Evolutionary conservation across 116 monocot species (phyloP).

Genomic region (Trichopus zeylanicus): DNA sequence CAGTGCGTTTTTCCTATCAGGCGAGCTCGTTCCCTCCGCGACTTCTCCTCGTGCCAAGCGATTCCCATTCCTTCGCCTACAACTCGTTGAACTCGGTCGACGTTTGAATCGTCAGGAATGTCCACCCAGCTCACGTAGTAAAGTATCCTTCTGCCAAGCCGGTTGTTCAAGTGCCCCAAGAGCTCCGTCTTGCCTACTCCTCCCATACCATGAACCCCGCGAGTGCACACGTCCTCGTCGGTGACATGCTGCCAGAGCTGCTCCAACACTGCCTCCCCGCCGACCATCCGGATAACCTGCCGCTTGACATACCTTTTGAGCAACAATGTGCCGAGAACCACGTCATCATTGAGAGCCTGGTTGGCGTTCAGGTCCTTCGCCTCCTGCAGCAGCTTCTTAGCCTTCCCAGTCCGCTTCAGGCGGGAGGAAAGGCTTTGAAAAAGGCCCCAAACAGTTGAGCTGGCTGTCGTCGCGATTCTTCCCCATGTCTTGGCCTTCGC

Average conservation of each 20-base stretch:
- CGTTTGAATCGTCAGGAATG: background rate
- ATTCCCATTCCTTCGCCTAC: constrained; percentile 21
- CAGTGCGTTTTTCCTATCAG: constrained; percentile 9
- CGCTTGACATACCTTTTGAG: constrained; percentile 19
- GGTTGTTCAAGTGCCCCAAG: constrained; percentile 8
- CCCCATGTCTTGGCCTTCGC: background rate
- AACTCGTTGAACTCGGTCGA: constrained; percentile 12
- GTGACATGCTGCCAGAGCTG: constrained; percentile 3
- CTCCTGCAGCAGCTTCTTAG: constrained; percentile 9
- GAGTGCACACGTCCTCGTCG: background rate
- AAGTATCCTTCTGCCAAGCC: constrained; percentile 10
- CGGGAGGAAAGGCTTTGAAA: background rate
- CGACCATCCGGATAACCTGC: constrained; percentile 8
- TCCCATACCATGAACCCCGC: constrained; percentile 10
- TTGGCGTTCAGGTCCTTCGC: constrained; percentile 3
- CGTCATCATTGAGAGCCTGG: constrained; percentile 5
- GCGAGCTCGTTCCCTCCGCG: constrained; percentile 12
- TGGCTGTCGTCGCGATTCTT: background rate
- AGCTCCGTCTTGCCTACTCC: constrained; percentile 13
- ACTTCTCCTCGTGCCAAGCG: background rate
- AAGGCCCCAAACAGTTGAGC: background rate
- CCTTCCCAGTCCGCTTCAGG: constrained; percentile 12
- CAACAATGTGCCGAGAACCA: constrained; percentile 7
- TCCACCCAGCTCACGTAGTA: constrained; percentile 8
- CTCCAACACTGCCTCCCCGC: constrained; percentile 12